Evolutionary conservation across 2,329 filamentous ascomycete genomes (phyloP).

Genomic region (Ascochyta fabae): DNA sequence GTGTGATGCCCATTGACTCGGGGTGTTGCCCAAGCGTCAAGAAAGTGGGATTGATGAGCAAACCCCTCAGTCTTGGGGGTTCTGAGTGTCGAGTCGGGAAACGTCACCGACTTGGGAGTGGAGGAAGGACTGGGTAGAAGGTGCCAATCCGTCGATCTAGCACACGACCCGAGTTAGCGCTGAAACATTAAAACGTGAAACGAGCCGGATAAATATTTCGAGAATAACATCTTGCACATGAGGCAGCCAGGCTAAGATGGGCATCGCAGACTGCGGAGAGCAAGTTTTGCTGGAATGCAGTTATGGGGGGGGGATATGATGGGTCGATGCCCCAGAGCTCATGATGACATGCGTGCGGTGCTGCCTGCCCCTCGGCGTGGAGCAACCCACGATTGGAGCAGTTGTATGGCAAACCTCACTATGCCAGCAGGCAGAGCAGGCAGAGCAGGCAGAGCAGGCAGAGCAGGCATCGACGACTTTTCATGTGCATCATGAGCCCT

Average conservation of each 20-base stretch:
- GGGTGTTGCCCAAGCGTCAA: slow-evolving; percentile 59
- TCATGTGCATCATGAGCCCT: slow-evolving; percentile 17
- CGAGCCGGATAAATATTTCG: slow-evolving; percentile 8
- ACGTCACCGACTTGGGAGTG: slow-evolving; percentile 54
- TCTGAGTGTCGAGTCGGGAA: slow-evolving; percentile 48
- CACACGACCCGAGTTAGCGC: slow-evolving; percentile 44
- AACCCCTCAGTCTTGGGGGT: slow-evolving; percentile 53
- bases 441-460: slow-evolving; percentile 30
- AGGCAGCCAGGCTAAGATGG: slow-evolving; percentile 2
- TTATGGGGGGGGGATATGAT: slow-evolving; percentile 26
- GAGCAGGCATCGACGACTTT: slow-evolving; percentile 19
- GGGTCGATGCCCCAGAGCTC: slow-evolving; percentile 30
- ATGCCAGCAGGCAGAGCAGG: slow-evolving; percentile 32
- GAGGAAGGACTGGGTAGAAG: slow-evolving; percentile 59
- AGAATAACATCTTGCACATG: slow-evolving; percentile 1
- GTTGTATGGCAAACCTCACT: slow-evolving; percentile 22
- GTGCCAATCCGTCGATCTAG: slow-evolving; percentile 56
- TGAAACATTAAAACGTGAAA: slow-evolving; percentile 33
- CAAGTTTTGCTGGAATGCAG: slow-evolving; percentile 26
- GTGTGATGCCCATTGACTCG: slow-evolving; percentile 50
- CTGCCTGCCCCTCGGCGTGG: slow-evolving; percentile 46
- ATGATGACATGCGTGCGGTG: slow-evolving; percentile 42
- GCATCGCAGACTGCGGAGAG: background rate
- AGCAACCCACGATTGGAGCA: slow-evolving; percentile 30
- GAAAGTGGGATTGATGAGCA: slow-evolving; percentile 54